Conservation (phyloP, 1,139 yeast species). For the Saccharomyces hybrid region DNA sequence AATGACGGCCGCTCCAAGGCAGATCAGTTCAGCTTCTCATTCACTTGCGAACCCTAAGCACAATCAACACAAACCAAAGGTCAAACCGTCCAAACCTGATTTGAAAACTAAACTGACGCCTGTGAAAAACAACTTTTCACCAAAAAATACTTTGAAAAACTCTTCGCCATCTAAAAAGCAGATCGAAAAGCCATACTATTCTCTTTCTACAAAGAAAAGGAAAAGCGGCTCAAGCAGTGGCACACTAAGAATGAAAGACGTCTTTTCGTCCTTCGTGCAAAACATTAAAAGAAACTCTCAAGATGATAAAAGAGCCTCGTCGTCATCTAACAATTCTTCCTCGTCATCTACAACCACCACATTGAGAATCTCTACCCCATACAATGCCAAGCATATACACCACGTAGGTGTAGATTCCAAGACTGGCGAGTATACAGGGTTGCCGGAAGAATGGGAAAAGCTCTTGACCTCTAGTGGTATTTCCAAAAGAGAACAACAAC, state of each 20-base stretch:
- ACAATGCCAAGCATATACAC: slow-evolving; percentile 82
- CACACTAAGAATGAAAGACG: slow-evolving; percentile 37
- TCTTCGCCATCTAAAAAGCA: slow-evolving; percentile 8
- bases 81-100: neutral
- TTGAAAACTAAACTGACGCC: neutral
- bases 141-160: neutral
- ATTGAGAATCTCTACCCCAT: slow-evolving; percentile 78
- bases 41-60: neutral
- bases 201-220: slow-evolving; percentile 18
- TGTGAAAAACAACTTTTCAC: neutral
- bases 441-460: slow-evolving; percentile 89
- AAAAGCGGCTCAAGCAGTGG: slow-evolving; percentile 32
- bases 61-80: neutral
- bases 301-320: slow-evolving; percentile 23
- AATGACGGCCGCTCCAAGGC: slow-evolving; percentile 45
- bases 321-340: slow-evolving; percentile 1
- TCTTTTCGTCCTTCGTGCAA: slow-evolving; percentile 42
- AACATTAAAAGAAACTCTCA: slow-evolving; percentile 35
- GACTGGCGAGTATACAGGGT: slow-evolving; percentile 82
- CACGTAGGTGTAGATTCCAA: slow-evolving; percentile 85
- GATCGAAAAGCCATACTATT: slow-evolving; percentile 5
- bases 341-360: slow-evolving; percentile 27
- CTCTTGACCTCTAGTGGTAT: slow-evolving; percentile 81
- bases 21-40: neutral
- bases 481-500: slow-evolving; percentile 73